Percentiles rank a stretch among this genome's conserved stretches.
These are phyloP conservation scores for Flueggea neowawraea DNA, from an alignment of 441 rosid genomes.

Conservation along the genomic window DNA sequence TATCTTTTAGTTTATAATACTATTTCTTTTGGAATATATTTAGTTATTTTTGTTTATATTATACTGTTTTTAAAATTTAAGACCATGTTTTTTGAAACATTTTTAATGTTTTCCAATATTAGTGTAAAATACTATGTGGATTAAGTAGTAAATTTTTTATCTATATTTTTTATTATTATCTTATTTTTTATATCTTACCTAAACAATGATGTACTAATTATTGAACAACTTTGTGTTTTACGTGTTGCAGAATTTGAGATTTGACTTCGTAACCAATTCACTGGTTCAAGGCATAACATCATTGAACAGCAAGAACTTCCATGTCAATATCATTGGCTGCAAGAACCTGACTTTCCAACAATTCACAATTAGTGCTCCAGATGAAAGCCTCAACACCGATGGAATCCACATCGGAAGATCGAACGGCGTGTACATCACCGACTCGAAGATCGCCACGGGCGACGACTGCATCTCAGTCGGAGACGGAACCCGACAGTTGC, in stretches of 20 bases:
- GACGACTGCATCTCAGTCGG: slow-evolving; percentile 37
- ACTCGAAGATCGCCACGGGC: slow-evolving; percentile 9
- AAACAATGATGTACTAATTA: neutral
- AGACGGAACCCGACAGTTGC: slow-evolving; percentile 3
- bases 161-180: too few species aligned
- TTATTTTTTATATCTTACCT: too few species aligned
- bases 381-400: slow-evolving; percentile 1
- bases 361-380: neutral
- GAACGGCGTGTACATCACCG: neutral
- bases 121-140: too few species aligned
- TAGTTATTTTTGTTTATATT: too few species aligned
- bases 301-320: slow-evolving; percentile 8
- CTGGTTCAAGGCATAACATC: neutral
- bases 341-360: slow-evolving; percentile 1
- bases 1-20: too few species aligned
- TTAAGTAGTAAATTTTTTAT: too few species aligned
- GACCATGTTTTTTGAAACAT: too few species aligned
- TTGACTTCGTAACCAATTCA: slow-evolving; percentile 14
- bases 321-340: slow-evolving; percentile 6
- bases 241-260: slow-evolving; percentile 34
- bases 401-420: slow-evolving; percentile 10
- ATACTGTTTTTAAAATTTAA: too few species aligned
- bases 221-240: neutral
- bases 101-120: too few species aligned
- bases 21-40: too few species aligned